Evolutionary conservation across 2,329 filamentous ascomycete genomes (phyloP).

Genomic region (Knufia petricola): DNA sequence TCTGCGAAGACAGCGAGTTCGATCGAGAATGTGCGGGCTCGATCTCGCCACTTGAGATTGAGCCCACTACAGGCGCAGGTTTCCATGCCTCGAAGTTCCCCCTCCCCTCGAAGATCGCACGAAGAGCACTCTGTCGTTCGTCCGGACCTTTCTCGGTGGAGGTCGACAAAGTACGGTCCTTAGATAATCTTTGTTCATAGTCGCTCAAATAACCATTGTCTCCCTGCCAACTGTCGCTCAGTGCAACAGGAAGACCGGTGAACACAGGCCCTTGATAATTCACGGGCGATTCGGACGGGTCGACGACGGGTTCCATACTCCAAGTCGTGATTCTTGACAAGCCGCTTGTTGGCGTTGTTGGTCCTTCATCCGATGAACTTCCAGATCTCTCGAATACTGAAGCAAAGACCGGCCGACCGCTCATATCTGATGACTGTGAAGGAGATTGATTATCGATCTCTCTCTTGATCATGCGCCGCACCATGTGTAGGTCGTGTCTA

Average conservation of each 20-base stretch:
- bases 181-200: not conserved
- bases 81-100: conserved; percentile 22
- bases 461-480: conserved; percentile 30
- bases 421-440: conserved; percentile 27
- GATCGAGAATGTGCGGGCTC: conserved; percentile 22
- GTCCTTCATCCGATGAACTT: conserved; percentile 31
- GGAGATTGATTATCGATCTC: conserved; percentile 36
- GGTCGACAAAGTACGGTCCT: conserved; percentile 1
- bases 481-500: conserved; percentile 27
- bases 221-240: conserved; percentile 23
- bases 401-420: conserved; percentile 17
- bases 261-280: conserved; percentile 10
- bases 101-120: conserved; percentile 19
- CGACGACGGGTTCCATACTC: conserved; percentile 16
- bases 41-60: conserved; percentile 25
- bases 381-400: conserved; percentile 40
- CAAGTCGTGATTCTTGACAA: conserved; percentile 20
- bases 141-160: conserved; percentile 16
- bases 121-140: conserved; percentile 13
- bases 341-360: conserved; percentile 19
- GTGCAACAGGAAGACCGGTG: conserved; percentile 20
- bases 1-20: conserved; percentile 12
- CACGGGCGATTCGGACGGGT: conserved; percentile 4
- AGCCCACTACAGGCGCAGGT: conserved; percentile 20
- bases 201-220: conserved; percentile 14